Conservation (phyloP, 441 rosid species). For the Euphorbia celastroides region DNA sequence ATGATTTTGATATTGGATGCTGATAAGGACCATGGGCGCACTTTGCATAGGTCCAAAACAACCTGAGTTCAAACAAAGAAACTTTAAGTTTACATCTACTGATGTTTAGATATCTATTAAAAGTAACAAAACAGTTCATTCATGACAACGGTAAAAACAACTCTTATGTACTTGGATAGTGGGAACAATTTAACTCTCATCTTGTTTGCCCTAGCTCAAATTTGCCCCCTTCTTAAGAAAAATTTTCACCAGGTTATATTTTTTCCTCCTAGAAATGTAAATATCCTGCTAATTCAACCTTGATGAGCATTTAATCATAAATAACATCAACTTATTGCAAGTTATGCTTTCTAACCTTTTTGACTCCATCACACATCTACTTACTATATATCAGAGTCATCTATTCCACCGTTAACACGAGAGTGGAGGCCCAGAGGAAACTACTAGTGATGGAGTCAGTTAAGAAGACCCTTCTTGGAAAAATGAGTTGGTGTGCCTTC, state of each 20-base stretch:
- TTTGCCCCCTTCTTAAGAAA: too few relatives aligned
- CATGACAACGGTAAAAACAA: neutral
- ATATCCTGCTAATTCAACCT: neutral
- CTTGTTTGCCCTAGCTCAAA: neutral
- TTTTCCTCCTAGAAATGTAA: neutral
- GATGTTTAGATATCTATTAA: neutral
- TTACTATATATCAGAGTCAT: too few relatives aligned
- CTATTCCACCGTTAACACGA: too few relatives aligned
- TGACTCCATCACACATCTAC: neutral
- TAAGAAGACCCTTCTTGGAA: too few relatives aligned
- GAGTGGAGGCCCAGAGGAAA: too few relatives aligned
- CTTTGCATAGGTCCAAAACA: slow-evolving; percentile 53
- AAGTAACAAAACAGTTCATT: neutral
- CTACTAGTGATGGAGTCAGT: too few relatives aligned
- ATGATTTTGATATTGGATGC: slow-evolving; percentile 39
- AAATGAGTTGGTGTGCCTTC: too few relatives aligned
- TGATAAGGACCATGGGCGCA: slow-evolving; percentile 45
- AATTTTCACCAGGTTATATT: too few relatives aligned
- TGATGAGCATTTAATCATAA: neutral
- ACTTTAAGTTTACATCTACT: neutral
- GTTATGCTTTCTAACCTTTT: neutral
- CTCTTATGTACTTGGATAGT: neutral
- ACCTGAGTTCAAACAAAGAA: slow-evolving; percentile 45
- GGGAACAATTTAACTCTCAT: neutral
- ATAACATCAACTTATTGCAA: neutral